Percentiles rank a stretch among this genome's conserved stretches.
These are phyloP conservation scores for Suillus spraguei DNA, from an alignment of 768 basidiomycete species.

Conservation along the genomic window DNA sequence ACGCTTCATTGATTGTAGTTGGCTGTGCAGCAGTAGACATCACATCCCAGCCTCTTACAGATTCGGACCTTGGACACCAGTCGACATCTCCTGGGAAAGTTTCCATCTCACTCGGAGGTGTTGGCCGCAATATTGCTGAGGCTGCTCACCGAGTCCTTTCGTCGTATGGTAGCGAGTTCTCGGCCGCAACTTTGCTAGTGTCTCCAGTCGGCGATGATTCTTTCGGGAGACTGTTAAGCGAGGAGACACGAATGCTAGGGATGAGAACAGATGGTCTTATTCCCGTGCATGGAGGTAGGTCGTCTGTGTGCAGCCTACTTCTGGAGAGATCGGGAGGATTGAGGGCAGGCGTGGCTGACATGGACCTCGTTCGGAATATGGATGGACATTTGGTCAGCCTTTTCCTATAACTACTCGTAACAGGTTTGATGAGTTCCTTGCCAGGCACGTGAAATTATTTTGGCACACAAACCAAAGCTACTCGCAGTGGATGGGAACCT, in stretches of 20 bases:
- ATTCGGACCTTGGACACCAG: conserved; percentile 41
- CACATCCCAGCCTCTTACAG: conserved; percentile 53
- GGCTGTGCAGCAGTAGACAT: conserved; percentile 93
- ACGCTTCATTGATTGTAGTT: conserved; percentile 60
- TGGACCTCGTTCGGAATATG: conserved; percentile 66
- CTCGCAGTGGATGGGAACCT: conserved; percentile 82
- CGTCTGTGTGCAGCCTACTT: conserved; percentile 87
- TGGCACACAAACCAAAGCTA: conserved; percentile 50
- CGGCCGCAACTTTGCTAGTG: conserved; percentile 57
- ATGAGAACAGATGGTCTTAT: conserved; percentile 84
- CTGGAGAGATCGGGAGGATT: conserved; percentile 73
- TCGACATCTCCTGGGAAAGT: conserved; percentile 85
- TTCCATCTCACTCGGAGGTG: conserved; percentile 78
- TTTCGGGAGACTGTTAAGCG: conserved; percentile 67
- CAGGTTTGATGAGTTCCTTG: neutral
- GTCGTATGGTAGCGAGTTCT: conserved; percentile 25
- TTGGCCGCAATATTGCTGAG: conserved; percentile 94
- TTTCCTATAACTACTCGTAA: neutral
- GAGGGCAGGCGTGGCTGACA: conserved; percentile 89
- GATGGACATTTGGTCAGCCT: conserved; percentile 42
- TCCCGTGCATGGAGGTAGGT: conserved; percentile 42
- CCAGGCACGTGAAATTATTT: conserved; percentile 1
- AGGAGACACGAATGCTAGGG: conserved; percentile 60
- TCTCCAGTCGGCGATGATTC: conserved; percentile 77
- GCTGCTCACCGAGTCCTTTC: conserved; percentile 71